Evolutionary conservation across 768 basidiomycete species (phyloP).

Genomic region (Pulveroboletus sp.): DNA sequence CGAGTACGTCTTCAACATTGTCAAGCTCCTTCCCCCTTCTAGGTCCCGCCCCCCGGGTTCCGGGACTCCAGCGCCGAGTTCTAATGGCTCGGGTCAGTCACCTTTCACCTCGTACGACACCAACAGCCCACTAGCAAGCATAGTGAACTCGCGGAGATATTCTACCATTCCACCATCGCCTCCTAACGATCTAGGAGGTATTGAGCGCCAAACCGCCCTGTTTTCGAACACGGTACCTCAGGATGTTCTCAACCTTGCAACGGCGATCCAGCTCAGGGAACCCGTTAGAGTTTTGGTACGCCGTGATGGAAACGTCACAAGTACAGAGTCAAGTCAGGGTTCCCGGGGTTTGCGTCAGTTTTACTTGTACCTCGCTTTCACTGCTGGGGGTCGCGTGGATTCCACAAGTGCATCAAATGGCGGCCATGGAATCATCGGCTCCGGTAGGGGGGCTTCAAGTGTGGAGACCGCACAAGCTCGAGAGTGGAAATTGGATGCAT

Average conservation of each 20-base stretch:
- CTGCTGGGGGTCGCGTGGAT: slow-evolving; percentile 75
- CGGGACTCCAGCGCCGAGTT: slow-evolving; percentile 32
- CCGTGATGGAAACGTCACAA: slow-evolving; percentile 78
- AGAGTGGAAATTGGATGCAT: slow-evolving; percentile 93
- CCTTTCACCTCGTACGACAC: slow-evolving; percentile 50
- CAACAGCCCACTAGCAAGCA: slow-evolving; percentile 31
- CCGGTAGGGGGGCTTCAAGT: slow-evolving; percentile 78
- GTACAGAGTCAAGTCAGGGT: slow-evolving; percentile 65
- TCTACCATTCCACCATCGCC: slow-evolving; percentile 53
- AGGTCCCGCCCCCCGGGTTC: slow-evolving; percentile 56
- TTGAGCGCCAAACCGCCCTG: slow-evolving; percentile 89
- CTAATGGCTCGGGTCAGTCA: slow-evolving; percentile 33
- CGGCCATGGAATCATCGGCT: slow-evolving; percentile 89
- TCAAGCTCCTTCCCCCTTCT: slow-evolving; percentile 88
- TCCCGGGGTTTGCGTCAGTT: slow-evolving; percentile 90
- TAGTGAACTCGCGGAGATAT: slow-evolving; percentile 51
- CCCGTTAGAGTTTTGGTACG: slow-evolving; percentile 98
- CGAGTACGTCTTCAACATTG: slow-evolving; percentile 91
- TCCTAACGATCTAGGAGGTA: slow-evolving; percentile 37
- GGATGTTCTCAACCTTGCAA: slow-evolving; percentile 94
- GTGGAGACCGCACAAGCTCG: slow-evolving; percentile 83
- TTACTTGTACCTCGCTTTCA: slow-evolving; percentile 95
- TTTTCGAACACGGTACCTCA: slow-evolving; percentile 98
- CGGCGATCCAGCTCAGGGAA: slow-evolving; percentile 90
- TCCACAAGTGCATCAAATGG: slow-evolving; percentile 44